Evolutionary conservation across 2,329 filamentous ascomycete genomes (phyloP).

Genomic region (Trichoderma semiorbis): DNA sequence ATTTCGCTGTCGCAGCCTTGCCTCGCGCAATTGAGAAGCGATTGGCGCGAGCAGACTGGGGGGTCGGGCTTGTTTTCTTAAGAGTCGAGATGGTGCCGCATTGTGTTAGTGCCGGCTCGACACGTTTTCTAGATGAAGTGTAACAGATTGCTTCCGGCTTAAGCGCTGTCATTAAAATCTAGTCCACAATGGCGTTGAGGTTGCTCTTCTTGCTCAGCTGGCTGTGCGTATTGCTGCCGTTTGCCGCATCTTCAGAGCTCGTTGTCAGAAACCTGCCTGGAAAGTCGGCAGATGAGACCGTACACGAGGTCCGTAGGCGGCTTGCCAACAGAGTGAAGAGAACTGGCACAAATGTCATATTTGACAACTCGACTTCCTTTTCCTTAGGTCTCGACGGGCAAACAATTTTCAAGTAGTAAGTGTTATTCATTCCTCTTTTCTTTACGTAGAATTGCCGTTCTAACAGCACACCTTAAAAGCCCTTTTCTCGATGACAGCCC

Average conservation of each 20-base stretch:
- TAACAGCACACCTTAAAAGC: background rate
- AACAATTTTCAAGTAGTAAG: conserved; percentile 20
- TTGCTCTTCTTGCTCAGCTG: background rate
- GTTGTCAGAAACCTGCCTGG: conserved; percentile 18
- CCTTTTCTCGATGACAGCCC: background rate
- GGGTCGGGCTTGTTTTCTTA: background rate
- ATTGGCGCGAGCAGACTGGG: background rate
- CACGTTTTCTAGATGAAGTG: background rate
- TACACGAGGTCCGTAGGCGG: conserved; percentile 18
- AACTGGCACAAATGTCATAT: conserved; percentile 14
- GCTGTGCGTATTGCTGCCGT: background rate
- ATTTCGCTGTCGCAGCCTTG: conserved; percentile 2
- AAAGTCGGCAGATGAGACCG: conserved; percentile 12
- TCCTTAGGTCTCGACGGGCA: background rate
- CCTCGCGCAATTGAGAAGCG: background rate
- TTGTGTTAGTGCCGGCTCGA: background rate
- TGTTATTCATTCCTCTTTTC: background rate
- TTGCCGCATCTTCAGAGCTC: conserved; percentile 11
- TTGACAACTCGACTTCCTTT: conserved; percentile 19
- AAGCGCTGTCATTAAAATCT: background rate
- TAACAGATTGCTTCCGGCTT: background rate
- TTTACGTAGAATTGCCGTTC: background rate
- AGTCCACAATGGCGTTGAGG: background rate
- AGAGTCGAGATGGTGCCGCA: background rate
- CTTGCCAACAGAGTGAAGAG: conserved; percentile 12